A percentile compares a stretch with the other conserved stretches of the same genome.
Conservation (phyloP, 1,284 basidiomycete species). For the Trichosporon sp. region DNA sequence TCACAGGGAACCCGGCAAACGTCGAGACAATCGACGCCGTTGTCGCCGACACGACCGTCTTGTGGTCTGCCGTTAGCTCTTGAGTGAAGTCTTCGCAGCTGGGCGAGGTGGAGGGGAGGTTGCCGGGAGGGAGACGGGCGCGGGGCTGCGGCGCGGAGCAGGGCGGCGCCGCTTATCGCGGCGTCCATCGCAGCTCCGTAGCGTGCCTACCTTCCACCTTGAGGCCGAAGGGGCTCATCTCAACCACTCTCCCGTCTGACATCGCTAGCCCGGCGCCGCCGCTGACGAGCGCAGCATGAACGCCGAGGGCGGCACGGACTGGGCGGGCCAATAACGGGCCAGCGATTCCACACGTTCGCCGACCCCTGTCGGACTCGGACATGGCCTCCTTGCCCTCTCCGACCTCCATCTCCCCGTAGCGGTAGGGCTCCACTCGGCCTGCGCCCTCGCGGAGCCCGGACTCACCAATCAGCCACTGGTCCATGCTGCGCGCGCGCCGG, state of each 20-base stretch:
- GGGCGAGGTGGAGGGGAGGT: neutral
- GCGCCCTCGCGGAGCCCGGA: constrained; percentile 1
- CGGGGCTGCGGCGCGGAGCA: neutral
- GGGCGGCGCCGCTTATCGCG: neutral
- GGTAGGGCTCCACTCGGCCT: neutral
- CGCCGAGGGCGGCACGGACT: no score
- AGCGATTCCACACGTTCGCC: neutral
- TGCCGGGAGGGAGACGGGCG: neutral
- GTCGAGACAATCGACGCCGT: constrained; percentile 50
- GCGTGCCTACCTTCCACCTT: no score
- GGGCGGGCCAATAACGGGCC: neutral
- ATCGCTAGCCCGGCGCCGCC: no score
- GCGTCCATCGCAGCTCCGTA: neutral
- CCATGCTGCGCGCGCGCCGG: constrained; percentile 21
- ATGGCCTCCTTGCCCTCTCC: no score
- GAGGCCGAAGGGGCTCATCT: no score
- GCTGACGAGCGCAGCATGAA: no score
- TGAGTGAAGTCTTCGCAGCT: neutral
- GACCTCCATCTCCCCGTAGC: neutral
- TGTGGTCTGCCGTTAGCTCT: neutral
- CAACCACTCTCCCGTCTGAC: no score
- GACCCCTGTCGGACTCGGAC: neutral
- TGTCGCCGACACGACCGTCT: constrained; percentile 41
- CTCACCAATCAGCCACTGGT: constrained; percentile 39
- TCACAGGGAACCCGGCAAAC: constrained; percentile 50